Conservation (phyloP, 352 stramenopile species). For the Pythium aquatile region DNA sequence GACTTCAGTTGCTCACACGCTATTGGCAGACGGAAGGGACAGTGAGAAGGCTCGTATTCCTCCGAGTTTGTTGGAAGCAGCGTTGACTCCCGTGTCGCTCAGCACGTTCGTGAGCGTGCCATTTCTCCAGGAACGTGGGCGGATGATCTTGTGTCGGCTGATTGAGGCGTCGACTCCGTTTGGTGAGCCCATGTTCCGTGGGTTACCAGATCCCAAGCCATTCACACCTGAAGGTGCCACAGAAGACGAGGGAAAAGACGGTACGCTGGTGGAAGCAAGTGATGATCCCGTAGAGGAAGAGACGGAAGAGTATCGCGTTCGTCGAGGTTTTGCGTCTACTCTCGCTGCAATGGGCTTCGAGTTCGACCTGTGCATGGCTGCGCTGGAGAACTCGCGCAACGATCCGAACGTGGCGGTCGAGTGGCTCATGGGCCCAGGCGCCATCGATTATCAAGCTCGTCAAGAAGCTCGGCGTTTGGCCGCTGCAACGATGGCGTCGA, state of each 20-base stretch:
- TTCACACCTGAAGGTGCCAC: slow-evolving; percentile 17
- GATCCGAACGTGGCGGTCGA: slow-evolving; percentile 84
- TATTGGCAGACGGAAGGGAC: neutral
- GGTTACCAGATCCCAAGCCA: slow-evolving; percentile 54
- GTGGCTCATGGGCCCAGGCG: slow-evolving; percentile 82
- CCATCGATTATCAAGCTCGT: slow-evolving; percentile 69
- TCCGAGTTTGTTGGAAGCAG: slow-evolving; percentile 52
- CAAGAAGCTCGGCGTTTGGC: slow-evolving; percentile 58
- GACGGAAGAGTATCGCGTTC: slow-evolving; percentile 64
- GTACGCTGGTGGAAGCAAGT: slow-evolving; percentile 30
- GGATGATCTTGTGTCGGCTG: slow-evolving; percentile 82
- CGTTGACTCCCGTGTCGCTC: slow-evolving; percentile 62
- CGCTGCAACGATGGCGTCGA: slow-evolving; percentile 38
- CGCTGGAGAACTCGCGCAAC: slow-evolving; percentile 75
- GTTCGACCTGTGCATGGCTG: slow-evolving; percentile 85
- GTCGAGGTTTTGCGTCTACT: slow-evolving; percentile 76
- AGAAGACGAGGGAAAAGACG: slow-evolving; percentile 2
- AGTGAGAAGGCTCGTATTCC: slow-evolving; percentile 28
- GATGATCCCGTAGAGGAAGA: slow-evolving; percentile 71
- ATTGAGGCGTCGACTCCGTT: slow-evolving; percentile 84
- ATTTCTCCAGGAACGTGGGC: slow-evolving; percentile 73
- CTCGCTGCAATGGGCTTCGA: slow-evolving; percentile 87
- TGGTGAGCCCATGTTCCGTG: slow-evolving; percentile 74
- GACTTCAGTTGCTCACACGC: neutral
- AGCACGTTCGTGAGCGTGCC: slow-evolving; percentile 74